phyloP scores from a whole-genome alignment of 306 rosid species.

The Cucumis sativus region Cucumber_9930_V3 NC_026658.2:17812001-17812500 shows the following conservation, averaged over 20 bases:
- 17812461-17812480: neutral
- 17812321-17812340: conserved; percentile 45
- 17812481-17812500: neutral
- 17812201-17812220: conserved; percentile 47
- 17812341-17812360: conserved; percentile 69
- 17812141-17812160: conserved; percentile 6
- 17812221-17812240: conserved; percentile 34
- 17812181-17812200: conserved; percentile 41
- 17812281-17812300: conserved; percentile 20
- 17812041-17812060: conserved; percentile 63
- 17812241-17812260: conserved; percentile 35
- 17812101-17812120: conserved; percentile 34
- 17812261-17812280: conserved; percentile 34
- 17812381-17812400: conserved; percentile 61
- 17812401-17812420: conserved; percentile 48
- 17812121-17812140: conserved; percentile 41
- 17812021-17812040: conserved; percentile 34
- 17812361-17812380: conserved; percentile 68
- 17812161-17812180: conserved; percentile 39
- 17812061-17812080: conserved; percentile 19
- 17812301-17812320: conserved; percentile 34
- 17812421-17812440: neutral
- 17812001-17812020: conserved; percentile 36
- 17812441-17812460: neutral
- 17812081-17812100: conserved; percentile 68